Evolutionary conservation across 768 basidiomycete genomes (phyloP), one percentile per base, ranked within the genome.

Genomic region (Holtermannia corniformis): DNA sequence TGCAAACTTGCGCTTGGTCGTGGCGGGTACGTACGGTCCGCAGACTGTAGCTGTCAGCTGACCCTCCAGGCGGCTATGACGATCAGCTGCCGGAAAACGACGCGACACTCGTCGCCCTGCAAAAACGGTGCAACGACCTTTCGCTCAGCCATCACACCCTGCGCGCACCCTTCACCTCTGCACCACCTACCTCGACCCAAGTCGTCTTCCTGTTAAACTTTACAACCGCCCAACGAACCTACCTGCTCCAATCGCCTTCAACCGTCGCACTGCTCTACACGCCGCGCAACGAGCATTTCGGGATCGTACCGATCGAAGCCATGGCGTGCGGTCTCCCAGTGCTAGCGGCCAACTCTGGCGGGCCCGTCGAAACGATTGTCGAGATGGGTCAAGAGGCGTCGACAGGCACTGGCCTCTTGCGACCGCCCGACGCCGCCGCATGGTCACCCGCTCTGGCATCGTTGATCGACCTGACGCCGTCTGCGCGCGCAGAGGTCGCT

Each of bases 201-300:
- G 75, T 97, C 28, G 73, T 90, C 23, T 87, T 99, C 74, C 77
- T 96, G n/a, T 80, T 91, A 57, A 96, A 95, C 74, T 91, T 95
- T 71, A 83, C 86, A 1, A 85, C 84, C 4, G 60, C 76, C 0
- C 93, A 97, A 67, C 85, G 92, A 25, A 82, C 86, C 0, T 83
- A 83, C 5, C 79, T 97, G 1, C 81, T 99, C 32, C 79, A 74
- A 12, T 78, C 81, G 3, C 69, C 80, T 0, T 79, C 78, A 3
- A 87, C 88, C 0, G 72, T 81, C 14, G 86, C 81, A 0, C 76
- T 97, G 0, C 78, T 99, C 5, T 99, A 99, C 70, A 99, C 93
- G 0, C 95, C 93, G 0, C 75, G 80, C 5, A 93, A 93, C 70
- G 93, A 99, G 64, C 93, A 99, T 70, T 95, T 97, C 69, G 95